These are phyloP conservation scores for Diaporthe citrichinensis DNA, from an alignment of 2,329 filamentous ascomycete genomes.

Conservation along the genomic window DNA sequence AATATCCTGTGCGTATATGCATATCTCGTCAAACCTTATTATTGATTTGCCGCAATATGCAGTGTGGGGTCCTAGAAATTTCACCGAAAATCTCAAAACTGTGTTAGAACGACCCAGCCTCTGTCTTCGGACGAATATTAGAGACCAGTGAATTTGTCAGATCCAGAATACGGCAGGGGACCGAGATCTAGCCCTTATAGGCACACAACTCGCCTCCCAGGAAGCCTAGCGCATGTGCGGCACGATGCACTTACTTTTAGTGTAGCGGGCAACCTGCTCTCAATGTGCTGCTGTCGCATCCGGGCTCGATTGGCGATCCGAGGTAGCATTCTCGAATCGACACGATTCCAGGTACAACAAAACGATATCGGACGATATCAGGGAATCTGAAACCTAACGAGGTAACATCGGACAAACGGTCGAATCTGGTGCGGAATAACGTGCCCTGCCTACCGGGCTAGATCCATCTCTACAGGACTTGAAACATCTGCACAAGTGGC, in stretches of 20 bases:
- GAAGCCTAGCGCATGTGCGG: not conserved
- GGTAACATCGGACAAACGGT: not conserved
- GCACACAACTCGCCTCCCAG: not conserved
- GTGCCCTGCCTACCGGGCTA: not conserved
- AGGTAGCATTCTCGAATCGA: slow-evolving; percentile 15
- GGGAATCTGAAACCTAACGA: slow-evolving; percentile 12
- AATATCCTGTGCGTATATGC: no score
- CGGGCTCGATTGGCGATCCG: slow-evolving; percentile 16
- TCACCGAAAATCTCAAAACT: not conserved
- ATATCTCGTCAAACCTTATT: not conserved
- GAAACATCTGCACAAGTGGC: slow-evolving; percentile 2
- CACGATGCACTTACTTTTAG: no score
- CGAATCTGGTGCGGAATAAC: slow-evolving; percentile 16
- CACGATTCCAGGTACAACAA: not conserved
- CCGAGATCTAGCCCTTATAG: not conserved
- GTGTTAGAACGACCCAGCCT: not conserved
- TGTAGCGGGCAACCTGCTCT: no score
- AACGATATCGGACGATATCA: slow-evolving; percentile 18
- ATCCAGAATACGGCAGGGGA: not conserved
- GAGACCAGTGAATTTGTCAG: not conserved
- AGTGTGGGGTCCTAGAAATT: not conserved
- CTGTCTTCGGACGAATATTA: not conserved
- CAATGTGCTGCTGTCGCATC: not conserved
- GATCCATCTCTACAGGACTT: not conserved
- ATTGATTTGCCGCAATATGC: not conserved